Percentiles rank a stretch among this genome's conserved stretches.
Evolutionary conservation across 2,329 filamentous ascomycete species (phyloP).

Genomic region (Xylariaceae sp.): DNA sequence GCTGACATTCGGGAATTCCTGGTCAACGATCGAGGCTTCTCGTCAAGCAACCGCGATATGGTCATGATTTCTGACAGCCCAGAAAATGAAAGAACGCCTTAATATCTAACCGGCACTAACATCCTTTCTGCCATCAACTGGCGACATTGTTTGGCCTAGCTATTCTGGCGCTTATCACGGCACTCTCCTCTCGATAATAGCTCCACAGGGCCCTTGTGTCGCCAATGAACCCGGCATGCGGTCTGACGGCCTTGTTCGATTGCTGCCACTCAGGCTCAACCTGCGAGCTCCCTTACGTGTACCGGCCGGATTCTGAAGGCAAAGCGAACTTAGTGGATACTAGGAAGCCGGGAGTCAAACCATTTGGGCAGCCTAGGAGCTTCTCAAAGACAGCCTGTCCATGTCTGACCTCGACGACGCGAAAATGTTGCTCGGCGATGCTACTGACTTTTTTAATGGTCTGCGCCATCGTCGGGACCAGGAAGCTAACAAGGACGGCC

Average conservation of each 20-base stretch:
- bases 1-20: slow-evolving; percentile 47
- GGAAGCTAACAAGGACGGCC: slow-evolving; percentile 50
- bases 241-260: slow-evolving; percentile 64
- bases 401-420: slow-evolving; percentile 56
- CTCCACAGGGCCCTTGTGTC: slow-evolving; percentile 61
- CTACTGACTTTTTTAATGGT: slow-evolving; percentile 60
- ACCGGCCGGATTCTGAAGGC: slow-evolving; percentile 61
- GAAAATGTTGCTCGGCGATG: slow-evolving; percentile 58
- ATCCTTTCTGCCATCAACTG: slow-evolving; percentile 59
- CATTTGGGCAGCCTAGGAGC: slow-evolving; percentile 54
- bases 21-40: slow-evolving; percentile 46
- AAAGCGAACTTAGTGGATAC: slow-evolving; percentile 63
- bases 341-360: slow-evolving; percentile 55
- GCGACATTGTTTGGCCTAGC: slow-evolving; percentile 60
- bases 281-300: slow-evolving; percentile 64
- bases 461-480: slow-evolving; percentile 54
- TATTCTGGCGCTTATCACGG: slow-evolving; percentile 54
- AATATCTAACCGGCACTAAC: slow-evolving; percentile 45
- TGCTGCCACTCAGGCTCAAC: slow-evolving; percentile 68
- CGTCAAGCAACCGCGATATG: slow-evolving; percentile 42
- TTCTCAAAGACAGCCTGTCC: slow-evolving; percentile 58
- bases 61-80: slow-evolving; percentile 46
- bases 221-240: slow-evolving; percentile 55
- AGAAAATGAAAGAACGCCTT: slow-evolving; percentile 43
- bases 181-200: slow-evolving; percentile 19